Evolutionary conservation across 1,284 basidiomycete genomes (phyloP), one percentile per base, ranked within the genome.

Genomic region (Mrakiaceae sp.): DNA sequence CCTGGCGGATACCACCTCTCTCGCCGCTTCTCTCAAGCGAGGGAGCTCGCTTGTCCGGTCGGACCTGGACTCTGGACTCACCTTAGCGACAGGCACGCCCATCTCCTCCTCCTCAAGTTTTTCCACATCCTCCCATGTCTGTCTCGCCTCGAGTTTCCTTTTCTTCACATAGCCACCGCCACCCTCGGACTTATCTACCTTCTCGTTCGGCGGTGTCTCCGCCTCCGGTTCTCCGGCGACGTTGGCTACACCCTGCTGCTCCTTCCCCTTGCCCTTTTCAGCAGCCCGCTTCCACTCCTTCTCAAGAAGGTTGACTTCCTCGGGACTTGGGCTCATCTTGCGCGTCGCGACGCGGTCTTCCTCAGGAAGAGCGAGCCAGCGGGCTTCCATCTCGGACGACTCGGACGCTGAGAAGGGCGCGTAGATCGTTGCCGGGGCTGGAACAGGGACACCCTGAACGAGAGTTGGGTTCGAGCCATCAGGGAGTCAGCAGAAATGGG

Each of bases 231-330:
- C 67, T 62, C 43, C 68, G n/a, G 64, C 68, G 14, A 46, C 66
- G 7, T 65, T 64, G 58, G 62, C 54, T 14, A 48, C 58, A 40
- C 60, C 60, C 12, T 62, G 27, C 27, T 48, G 5, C 46, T 67
- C 46, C 62, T 62, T 27, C 54, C 69, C 44, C 27, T 66, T 66
- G 59, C 60, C 51, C 39, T 70, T 66, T 11, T 62, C 60, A 66
- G 68, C 82, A 0, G 84, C 82, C 4, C 86, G 87, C 47, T 79
- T 83, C 69, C 78, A 80, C 71, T 84, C 75, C 0, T 84, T 84
- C 72, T 27, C 27, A 27, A 27, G 27, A 27, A 27, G 27, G 27
- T 27, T 27, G 84, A 85, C 75, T 8, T 63, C 62, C 6, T 63
- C 62, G 42, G 58, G 49, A 4, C 47, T 50, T 3, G 62, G 62